Percentiles rank a stretch among this genome's conserved stretches.
These are phyloP conservation scores for Clarireedia homoeocarpa DNA, from an alignment of 2,329 filamentous ascomycete genomes.

Conservation along the genomic window DNA sequence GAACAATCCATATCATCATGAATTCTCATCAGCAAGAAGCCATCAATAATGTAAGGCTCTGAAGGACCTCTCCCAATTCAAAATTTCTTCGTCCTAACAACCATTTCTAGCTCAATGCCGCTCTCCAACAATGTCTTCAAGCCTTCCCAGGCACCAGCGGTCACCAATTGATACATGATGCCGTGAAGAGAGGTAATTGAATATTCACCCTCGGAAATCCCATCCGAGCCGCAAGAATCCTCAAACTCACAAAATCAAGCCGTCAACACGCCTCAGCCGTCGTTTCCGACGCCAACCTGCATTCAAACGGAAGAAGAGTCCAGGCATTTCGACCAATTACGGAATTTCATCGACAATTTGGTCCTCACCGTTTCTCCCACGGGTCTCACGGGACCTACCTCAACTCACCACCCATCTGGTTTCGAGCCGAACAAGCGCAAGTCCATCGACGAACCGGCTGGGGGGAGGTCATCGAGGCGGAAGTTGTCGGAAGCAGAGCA, in stretches of 20 bases:
- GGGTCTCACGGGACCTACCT: not conserved
- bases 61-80: not conserved
- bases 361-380: conserved; percentile 5
- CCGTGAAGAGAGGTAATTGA: conserved; percentile 5
- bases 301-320: conserved; percentile 10
- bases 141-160: conserved; percentile 7
- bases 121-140: conserved; percentile 4
- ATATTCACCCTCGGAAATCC: not conserved
- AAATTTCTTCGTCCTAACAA: not conserved
- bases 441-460: conserved; percentile 5
- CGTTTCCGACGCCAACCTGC: conserved; percentile 6
- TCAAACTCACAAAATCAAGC: not conserved
- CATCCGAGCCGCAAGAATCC: not conserved
- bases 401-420: not conserved
- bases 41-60: conserved; percentile 1
- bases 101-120: conserved; percentile 1
- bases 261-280: conserved; percentile 1
- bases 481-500: conserved; percentile 9
- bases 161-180: conserved; percentile 7
- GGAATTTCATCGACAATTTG: conserved; percentile 10
- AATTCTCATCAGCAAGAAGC: conserved; percentile 7
- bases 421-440: conserved; percentile 9
- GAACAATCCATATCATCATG: not conserved
- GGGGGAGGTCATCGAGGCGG: not conserved
- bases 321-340: conserved; percentile 10